Base-by-base conservation (phyloP, 306 rosid species). In the Prunus kanzakura region DNA sequence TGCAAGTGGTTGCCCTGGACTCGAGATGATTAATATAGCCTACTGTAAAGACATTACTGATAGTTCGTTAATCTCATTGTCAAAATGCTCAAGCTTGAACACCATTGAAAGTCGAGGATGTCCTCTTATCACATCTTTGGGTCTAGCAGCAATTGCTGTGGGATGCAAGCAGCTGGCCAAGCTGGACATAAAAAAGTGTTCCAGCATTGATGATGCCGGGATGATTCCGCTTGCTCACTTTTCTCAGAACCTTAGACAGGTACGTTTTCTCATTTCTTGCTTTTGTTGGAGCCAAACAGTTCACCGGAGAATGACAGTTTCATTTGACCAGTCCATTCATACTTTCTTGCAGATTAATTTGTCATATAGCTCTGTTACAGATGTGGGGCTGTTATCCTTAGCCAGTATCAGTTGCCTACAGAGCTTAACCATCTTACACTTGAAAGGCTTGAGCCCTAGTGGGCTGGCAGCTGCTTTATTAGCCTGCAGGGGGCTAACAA, bases 201-300 rank as follows among this genome's bases (percentile, higher is more conserved):
- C 79, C 78, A 87, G 80, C 67, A 81, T 92, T 64, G 96, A 91
- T 55, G 97, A 95, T 76, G 75, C 82, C 2, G 99, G 97, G 76
- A 92, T 92, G 96, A 83, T 92, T 82, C 83, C 87, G 2, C 91
- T 95, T 29, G 96, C 92, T 43, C 80, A 84, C 75, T 92, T 71
- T 73, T 92, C 99, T 64, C 96, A 92, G 80, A 88, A 81, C 86
- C 92, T 95, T 43, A 87, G 95, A 91, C 96, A 88, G 92, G 99
- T 95, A 79, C 52, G 1, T 56, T 80, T 76, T 73, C 71, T 73
- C 72, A 19, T 67, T 73, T 61, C 60, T 62, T 50, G 32, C 41
- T 72, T 52, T 72, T 72, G 63, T 27, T 52, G 3, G 65, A 87
- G 46, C 78, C 61, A 54, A 43, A 57, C 43, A 51, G 62, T 47